Conservation (phyloP, 2,329 filamentous ascomycete genomes). For the Colletotrichum salicis region DNA sequence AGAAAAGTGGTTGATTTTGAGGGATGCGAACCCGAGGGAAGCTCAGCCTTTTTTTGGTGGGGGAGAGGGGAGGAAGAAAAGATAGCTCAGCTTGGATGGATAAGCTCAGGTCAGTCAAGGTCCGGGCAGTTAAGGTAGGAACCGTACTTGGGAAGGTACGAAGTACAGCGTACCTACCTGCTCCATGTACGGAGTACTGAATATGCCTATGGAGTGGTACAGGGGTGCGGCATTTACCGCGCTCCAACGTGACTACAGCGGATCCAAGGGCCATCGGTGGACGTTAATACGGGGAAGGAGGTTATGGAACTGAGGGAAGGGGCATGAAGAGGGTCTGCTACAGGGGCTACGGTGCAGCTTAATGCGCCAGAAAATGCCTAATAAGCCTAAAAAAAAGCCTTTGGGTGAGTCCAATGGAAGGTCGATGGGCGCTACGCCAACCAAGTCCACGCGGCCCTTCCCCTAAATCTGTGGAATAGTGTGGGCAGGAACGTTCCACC, state of each 20-base stretch:
- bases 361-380: neutral
- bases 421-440: conserved; percentile 4
- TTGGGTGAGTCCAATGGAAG: too few species aligned
- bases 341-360: neutral
- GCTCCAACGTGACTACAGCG: neutral
- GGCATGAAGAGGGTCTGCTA: neutral
- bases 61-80: neutral
- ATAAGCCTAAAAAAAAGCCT: conserved; percentile 1
- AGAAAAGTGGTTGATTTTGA: neutral
- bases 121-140: too few species aligned
- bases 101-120: neutral
- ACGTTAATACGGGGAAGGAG: neutral
- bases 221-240: neutral
- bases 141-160: too few species aligned
- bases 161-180: too few species aligned
- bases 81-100: neutral
- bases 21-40: neutral
- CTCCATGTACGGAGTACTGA: neutral
- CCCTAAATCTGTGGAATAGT: neutral
- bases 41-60: conserved; percentile 26
- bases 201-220: neutral
- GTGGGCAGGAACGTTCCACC: neutral
- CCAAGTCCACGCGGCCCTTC: conserved; percentile 15
- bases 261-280: neutral
- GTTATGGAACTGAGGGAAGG: too few species aligned